A percentile compares a stretch with the other conserved stretches of the same genome.
Conservation (phyloP, 2,329 filamentous ascomycete genomes). For the Pochonia chlamydosporia region DNA sequence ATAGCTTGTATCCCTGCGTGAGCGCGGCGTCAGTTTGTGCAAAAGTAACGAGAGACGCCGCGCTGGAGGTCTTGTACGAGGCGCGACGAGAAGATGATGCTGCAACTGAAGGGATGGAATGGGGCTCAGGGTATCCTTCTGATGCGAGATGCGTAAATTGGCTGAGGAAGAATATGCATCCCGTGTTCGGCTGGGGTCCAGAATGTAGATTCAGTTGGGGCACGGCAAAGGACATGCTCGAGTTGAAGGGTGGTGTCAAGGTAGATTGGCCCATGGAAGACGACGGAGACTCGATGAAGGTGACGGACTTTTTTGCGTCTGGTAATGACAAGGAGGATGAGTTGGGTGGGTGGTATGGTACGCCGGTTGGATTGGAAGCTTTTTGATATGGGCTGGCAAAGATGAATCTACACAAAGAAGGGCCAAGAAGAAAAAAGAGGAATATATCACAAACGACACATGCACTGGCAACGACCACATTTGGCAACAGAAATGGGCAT, state of each 20-base stretch:
- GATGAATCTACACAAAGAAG: too few relatives aligned
- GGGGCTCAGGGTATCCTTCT: conserved; percentile 93
- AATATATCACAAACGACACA: too few relatives aligned
- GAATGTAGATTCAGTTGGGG: conserved; percentile 96
- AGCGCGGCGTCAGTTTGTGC: conserved; percentile 91
- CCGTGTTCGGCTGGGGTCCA: conserved; percentile 88
- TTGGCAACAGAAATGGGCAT: too few relatives aligned
- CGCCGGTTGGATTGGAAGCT: conserved; percentile 60
- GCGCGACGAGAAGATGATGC: conserved; percentile 24
- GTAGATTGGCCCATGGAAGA: conserved; percentile 82
- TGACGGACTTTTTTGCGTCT: conserved; percentile 70
- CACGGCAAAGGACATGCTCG: conserved; percentile 88
- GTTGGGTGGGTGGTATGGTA: conserved; percentile 77
- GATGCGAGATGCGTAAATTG: conserved; percentile 76
- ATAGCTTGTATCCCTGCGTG: conserved; percentile 86
- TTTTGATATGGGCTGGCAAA: conserved; percentile 58
- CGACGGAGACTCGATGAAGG: conserved; percentile 58
- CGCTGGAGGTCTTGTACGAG: conserved; percentile 73
- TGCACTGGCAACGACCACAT: too few relatives aligned
- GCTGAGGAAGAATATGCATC: conserved; percentile 83
- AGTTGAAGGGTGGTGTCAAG: conserved; percentile 62
- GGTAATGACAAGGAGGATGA: conserved; percentile 50
- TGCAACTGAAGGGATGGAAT: conserved; percentile 39
- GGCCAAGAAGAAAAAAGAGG: too few relatives aligned
- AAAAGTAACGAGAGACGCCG: conserved; percentile 90